These are phyloP conservation scores for Omphalea diandra DNA, from an alignment of 441 rosid genomes.

Conservation along the genomic window DNA sequence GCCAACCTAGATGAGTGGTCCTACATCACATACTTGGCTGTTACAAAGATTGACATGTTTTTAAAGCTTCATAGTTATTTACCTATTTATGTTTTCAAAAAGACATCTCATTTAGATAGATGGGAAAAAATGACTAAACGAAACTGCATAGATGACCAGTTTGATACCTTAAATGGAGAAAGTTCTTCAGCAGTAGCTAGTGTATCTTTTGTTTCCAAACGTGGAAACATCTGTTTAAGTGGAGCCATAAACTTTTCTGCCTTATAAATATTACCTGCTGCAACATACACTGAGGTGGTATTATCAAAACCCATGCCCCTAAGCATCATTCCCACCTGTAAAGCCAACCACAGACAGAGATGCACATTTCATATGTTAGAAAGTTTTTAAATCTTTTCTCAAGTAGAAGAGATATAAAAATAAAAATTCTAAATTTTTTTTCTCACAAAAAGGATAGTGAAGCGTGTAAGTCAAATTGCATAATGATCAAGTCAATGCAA, in stretches of 20 bases:
- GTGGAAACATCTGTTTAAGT: conserved; percentile 89
- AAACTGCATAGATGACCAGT: background rate
- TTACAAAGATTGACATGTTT: conserved; percentile 23
- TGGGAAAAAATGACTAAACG: background rate
- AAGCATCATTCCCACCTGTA: conserved; percentile 97
- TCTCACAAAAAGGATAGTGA: background rate
- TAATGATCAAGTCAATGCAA: background rate
- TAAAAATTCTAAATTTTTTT: background rate
- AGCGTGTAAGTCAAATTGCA: background rate
- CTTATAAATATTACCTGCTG: conserved; percentile 92
- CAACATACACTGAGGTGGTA: conserved; percentile 72
- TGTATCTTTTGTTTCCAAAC: conserved; percentile 81
- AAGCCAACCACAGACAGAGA: conserved; percentile 14
- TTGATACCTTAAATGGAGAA: conserved; percentile 76
- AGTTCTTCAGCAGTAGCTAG: conserved; percentile 80
- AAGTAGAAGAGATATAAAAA: background rate
- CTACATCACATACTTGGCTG: conserved; percentile 42
- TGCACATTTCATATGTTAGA: background rate
- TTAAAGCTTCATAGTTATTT: background rate
- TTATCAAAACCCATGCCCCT: conserved; percentile 97
- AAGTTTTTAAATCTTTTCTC: background rate
- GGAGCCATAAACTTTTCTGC: conserved; percentile 90
- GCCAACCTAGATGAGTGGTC: conserved; percentile 92
- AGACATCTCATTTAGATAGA: background rate
- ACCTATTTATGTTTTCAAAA: background rate